A percentile compares a stretch with the other conserved stretches of the same genome.
Conservation (phyloP, 768 basidiomycete species). For the Lactarius evosmus region DNA sequence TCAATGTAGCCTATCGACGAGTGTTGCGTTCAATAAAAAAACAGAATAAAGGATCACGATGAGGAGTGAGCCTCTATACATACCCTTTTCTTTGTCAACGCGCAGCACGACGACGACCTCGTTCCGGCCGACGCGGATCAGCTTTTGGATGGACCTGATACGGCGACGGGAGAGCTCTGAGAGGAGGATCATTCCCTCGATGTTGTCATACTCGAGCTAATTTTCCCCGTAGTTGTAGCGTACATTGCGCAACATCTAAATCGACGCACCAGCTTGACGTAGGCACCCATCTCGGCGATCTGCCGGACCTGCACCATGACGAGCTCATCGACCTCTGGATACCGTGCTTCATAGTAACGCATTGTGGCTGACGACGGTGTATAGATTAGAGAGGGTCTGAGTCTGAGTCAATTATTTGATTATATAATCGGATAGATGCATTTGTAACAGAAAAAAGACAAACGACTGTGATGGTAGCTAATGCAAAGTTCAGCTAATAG, state of each 20-base stretch:
- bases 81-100: conserved; percentile 99
- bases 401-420: not conserved
- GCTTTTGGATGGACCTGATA: conserved; percentile 95
- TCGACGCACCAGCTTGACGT: conserved; percentile 86
- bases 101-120: conserved; percentile 97
- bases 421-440: conserved; percentile 12
- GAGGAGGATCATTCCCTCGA: conserved; percentile 99
- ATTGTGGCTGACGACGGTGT: conserved; percentile 39
- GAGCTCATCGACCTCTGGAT: conserved; percentile 95
- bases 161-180: conserved; percentile 95
- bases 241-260: not conserved
- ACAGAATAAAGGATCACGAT: not conserved
- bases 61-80: not conserved
- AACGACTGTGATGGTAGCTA: conserved; percentile 20
- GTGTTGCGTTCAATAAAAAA: too few species aligned
- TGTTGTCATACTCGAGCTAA: conserved; percentile 98
- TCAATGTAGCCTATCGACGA: conserved; percentile 86
- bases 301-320: conserved; percentile 99
- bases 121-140: conserved; percentile 95
- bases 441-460: too few species aligned
- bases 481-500: conserved; percentile 1
- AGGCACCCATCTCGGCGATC: conserved; percentile 99
- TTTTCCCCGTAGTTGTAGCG: conserved; percentile 12
- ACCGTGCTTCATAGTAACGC: conserved; percentile 92
- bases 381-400: not conserved